A percentile compares a stretch with the other conserved stretches of the same genome.
Evolutionary conservation across 768 basidiomycete genomes (phyloP).

Genomic region (Rhizopogon salebrosus): DNA sequence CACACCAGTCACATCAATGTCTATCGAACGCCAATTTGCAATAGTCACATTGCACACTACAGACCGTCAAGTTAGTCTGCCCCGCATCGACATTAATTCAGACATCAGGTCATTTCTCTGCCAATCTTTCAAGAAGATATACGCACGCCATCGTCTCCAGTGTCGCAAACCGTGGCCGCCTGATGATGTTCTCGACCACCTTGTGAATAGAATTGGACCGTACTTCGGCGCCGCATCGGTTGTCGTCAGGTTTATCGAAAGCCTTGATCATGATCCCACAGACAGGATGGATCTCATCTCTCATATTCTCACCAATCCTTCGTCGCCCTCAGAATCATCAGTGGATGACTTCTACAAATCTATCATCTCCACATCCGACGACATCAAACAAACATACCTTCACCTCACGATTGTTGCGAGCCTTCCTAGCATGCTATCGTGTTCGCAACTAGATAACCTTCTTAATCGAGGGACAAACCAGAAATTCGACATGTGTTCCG

Average conservation of each 20-base stretch:
- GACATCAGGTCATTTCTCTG: not conserved
- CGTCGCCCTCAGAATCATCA: not conserved
- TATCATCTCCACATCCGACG: not conserved
- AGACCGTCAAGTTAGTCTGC: not conserved
- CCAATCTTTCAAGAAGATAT: not conserved
- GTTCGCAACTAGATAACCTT: not conserved
- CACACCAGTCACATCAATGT: not conserved
- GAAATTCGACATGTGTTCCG: not conserved
- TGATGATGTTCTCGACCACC: not conserved
- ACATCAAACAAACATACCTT: not conserved
- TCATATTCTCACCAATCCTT: too few species aligned
- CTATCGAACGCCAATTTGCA: not conserved
- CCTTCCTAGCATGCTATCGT: not conserved
- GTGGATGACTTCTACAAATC: not conserved
- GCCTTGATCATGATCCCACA: not conserved
- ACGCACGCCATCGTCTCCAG: not conserved
- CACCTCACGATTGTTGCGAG: not conserved
- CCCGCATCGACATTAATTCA: fast-evolving
- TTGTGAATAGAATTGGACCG: not conserved
- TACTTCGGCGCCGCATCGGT: not conserved
- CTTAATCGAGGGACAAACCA: not conserved
- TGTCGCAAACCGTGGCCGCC: not conserved
- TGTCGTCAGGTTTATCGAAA: not conserved
- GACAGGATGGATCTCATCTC: not conserved
- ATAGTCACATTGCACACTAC: not conserved